These are phyloP conservation scores for Metarhizium album DNA, from an alignment of 2,329 filamentous ascomycete genomes.

Conservation along the genomic window DNA sequence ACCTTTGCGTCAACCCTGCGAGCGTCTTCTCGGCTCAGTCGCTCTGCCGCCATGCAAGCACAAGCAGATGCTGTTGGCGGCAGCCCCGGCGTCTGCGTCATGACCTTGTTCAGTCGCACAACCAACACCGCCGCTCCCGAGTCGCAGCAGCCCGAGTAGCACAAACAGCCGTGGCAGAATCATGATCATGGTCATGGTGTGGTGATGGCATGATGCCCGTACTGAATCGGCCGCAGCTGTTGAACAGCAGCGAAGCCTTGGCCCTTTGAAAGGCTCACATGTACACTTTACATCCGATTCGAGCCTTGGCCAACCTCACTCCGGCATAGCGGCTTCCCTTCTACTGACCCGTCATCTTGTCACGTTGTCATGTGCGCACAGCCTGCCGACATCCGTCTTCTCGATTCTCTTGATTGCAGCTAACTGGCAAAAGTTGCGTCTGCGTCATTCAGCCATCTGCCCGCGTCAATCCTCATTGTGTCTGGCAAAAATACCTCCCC, in stretches of 20 bases:
- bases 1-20: slow-evolving; percentile 23
- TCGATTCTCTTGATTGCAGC: no score
- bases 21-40: slow-evolving; percentile 26
- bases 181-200: background rate
- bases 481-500: background rate
- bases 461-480: background rate
- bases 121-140: slow-evolving; percentile 14
- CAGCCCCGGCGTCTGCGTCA: slow-evolving; percentile 22
- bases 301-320: no score
- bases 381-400: background rate
- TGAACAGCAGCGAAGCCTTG: background rate
- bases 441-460: background rate
- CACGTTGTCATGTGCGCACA: no score
- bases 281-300: no score
- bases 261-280: no score
- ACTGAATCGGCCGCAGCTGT: background rate
- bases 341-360: no score
- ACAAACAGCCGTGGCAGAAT: background rate
- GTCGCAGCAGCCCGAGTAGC: slow-evolving; percentile 12
- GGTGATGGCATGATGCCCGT: background rate
- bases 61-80: slow-evolving; percentile 18
- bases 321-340: background rate
- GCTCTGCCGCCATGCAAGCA: slow-evolving; percentile 18
- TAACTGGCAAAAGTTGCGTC: no score
- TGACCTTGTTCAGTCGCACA: slow-evolving; percentile 24